phyloP scores from a whole-genome alignment of 2,329 filamentous ascomycete species.

The Aspergillus ruber region DNA sequence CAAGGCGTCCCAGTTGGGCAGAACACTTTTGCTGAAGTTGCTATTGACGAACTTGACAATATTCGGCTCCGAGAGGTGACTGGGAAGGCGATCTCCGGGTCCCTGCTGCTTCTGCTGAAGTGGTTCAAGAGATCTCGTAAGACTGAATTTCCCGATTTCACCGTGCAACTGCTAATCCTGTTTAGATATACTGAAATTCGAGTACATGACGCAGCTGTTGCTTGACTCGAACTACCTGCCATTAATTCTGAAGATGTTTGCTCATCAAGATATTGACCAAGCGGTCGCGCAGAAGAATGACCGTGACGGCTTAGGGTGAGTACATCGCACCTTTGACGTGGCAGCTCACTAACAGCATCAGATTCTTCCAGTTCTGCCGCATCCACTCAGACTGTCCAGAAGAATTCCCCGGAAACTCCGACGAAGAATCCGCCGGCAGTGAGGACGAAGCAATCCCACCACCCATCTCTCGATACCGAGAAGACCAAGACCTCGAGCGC shows the following conservation, averaged over 20 bases:
- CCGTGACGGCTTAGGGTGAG: constrained; percentile 70
- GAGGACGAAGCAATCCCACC: constrained; percentile 77
- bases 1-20: constrained; percentile 22
- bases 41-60: constrained; percentile 71
- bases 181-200: constrained; percentile 84
- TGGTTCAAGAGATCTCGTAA: constrained; percentile 94
- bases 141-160: constrained; percentile 28
- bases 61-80: constrained; percentile 79
- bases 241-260: constrained; percentile 84
- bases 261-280: constrained; percentile 87
- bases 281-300: constrained; percentile 81
- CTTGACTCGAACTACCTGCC: constrained; percentile 94
- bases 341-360: constrained; percentile 25
- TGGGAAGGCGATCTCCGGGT: constrained; percentile 84
- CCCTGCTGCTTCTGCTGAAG: constrained; percentile 80
- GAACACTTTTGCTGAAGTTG: constrained; percentile 23
- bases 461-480: constrained; percentile 61
- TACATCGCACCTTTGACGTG: not conserved
- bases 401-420: constrained; percentile 26
- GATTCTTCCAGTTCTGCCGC: constrained; percentile 89
- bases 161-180: constrained; percentile 7
- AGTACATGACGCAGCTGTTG: constrained; percentile 88
- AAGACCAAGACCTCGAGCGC: constrained; percentile 24
- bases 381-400: constrained; percentile 57
- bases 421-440: constrained; percentile 31